phyloP scores from a whole-genome alignment of 305 asterid genomes.

The Ajuga reptans region DNA sequence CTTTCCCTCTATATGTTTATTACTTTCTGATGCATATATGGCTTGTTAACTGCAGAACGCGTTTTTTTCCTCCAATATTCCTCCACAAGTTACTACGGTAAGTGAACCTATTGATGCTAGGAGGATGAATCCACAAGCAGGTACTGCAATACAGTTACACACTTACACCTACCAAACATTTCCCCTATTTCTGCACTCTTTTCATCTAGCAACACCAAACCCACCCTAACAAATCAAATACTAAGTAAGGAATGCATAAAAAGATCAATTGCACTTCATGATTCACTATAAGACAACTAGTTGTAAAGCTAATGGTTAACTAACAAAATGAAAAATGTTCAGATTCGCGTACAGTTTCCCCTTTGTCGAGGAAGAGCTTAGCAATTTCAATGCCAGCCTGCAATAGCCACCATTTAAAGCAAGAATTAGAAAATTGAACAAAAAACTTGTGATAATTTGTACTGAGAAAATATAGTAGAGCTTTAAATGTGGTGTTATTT shows the following conservation, averaged over 20 bases:
- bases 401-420: slow-evolving; percentile 34
- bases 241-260: neutral
- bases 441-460: neutral
- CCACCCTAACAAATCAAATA: neutral
- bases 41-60: neutral
- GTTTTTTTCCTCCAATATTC: neutral
- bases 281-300: slow-evolving; percentile 2
- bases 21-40: neutral
- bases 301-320: slow-evolving; percentile 1
- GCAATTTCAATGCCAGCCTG: slow-evolving; percentile 99
- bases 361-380: slow-evolving; percentile 77
- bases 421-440: slow-evolving; percentile 18
- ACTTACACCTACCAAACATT: neutral
- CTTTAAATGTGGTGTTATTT: neutral
- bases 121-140: slow-evolving; percentile 11
- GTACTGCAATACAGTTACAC: neutral
- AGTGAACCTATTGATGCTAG: neutral
- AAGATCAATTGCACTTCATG: neutral
- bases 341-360: slow-evolving; percentile 62
- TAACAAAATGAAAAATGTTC: slow-evolving; percentile 13
- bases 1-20: neutral
- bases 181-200: neutral
- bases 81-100: neutral
- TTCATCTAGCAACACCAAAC: neutral
- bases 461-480: neutral